A percentile compares a stretch with the other conserved stretches of the same genome.
These are phyloP conservation scores for Asterionellopsis glacialis DNA, from an alignment of 108 stramenopile genomes.

Conservation along the genomic window DNA sequence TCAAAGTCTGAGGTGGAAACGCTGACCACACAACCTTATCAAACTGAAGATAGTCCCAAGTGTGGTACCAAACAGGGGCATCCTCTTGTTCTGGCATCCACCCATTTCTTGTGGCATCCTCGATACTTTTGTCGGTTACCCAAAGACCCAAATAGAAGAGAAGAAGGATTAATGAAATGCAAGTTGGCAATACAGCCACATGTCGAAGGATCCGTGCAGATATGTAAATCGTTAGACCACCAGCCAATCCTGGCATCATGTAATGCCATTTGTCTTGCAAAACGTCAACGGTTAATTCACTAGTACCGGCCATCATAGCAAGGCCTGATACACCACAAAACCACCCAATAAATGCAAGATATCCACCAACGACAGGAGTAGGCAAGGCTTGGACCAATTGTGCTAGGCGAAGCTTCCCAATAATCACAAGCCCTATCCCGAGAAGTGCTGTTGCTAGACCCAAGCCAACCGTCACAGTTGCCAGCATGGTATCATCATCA, in stretches of 20 bases:
- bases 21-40: slow-evolving; percentile 79
- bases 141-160: slow-evolving; percentile 72
- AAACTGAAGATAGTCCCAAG: slow-evolving; percentile 78
- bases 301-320: slow-evolving; percentile 56
- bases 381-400: slow-evolving; percentile 90
- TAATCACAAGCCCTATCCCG: slow-evolving; percentile 72
- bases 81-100: slow-evolving; percentile 73
- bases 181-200: slow-evolving; percentile 76
- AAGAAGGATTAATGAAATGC: slow-evolving; percentile 66
- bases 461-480: slow-evolving; percentile 75
- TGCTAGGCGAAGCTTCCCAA: slow-evolving; percentile 84
- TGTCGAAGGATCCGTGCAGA: slow-evolving; percentile 66
- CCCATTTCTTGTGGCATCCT: slow-evolving; percentile 65
- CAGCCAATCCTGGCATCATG: slow-evolving; percentile 81
- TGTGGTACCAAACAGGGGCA: slow-evolving; percentile 62
- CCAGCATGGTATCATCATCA: slow-evolving; percentile 58
- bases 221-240: slow-evolving; percentile 71
- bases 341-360: slow-evolving; percentile 96
- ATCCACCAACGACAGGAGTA: slow-evolving; percentile 93
- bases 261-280: slow-evolving; percentile 39
- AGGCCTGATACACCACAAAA: slow-evolving; percentile 94
- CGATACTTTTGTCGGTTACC: slow-evolving; percentile 46
- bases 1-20: slow-evolving; percentile 55
- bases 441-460: slow-evolving; percentile 78
- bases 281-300: slow-evolving; percentile 34